phyloP scores from a whole-genome alignment of 1,139 yeast species.

The Casaregolazyma lundiana region DNA sequence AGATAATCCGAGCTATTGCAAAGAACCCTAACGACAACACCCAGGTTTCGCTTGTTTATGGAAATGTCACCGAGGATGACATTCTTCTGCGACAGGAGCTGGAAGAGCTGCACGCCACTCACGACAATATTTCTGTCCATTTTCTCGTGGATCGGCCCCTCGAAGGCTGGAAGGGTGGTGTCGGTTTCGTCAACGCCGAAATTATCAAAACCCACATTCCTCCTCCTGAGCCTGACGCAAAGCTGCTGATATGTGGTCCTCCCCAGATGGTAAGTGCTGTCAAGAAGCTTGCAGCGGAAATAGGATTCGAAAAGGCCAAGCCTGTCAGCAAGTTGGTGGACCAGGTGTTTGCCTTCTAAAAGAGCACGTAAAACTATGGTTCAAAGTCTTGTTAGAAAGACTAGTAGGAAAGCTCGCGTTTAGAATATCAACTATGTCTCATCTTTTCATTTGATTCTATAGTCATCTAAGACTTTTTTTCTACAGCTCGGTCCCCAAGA shows the following conservation, averaged over 20 bases:
- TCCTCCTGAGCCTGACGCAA: slow-evolving; percentile 55
- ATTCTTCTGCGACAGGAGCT: slow-evolving; percentile 38
- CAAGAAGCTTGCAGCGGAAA: slow-evolving; percentile 70
- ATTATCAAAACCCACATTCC: slow-evolving; percentile 66
- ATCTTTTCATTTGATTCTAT: background rate
- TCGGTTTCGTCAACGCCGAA: slow-evolving; percentile 79
- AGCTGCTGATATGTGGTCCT: slow-evolving; percentile 90
- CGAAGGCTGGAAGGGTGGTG: slow-evolving; percentile 70
- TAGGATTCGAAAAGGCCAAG: slow-evolving; percentile 84
- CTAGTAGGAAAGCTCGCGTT: background rate
- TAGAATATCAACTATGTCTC: background rate
- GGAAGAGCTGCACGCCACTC: slow-evolving; percentile 61
- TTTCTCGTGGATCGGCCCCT: slow-evolving; percentile 78
- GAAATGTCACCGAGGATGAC: slow-evolving; percentile 62
- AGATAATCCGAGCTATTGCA: slow-evolving; percentile 76
- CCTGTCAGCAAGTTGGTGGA: slow-evolving; percentile 91
- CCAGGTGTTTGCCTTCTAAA: slow-evolving; percentile 79
- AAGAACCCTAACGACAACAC: slow-evolving; percentile 67
- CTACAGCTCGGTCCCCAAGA: no score
- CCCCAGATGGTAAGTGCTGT: slow-evolving; percentile 79
- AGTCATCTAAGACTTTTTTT: background rate
- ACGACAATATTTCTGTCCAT: slow-evolving; percentile 64
- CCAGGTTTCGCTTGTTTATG: slow-evolving; percentile 63
- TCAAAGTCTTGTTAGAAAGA: slow-evolving; percentile 3
- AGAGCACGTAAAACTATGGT: background rate